Percentiles rank a stretch among this genome's conserved stretches.
Conservation (phyloP, 371 early-diverging fungal species). For the Saksenaea vasiformis region DNA sequence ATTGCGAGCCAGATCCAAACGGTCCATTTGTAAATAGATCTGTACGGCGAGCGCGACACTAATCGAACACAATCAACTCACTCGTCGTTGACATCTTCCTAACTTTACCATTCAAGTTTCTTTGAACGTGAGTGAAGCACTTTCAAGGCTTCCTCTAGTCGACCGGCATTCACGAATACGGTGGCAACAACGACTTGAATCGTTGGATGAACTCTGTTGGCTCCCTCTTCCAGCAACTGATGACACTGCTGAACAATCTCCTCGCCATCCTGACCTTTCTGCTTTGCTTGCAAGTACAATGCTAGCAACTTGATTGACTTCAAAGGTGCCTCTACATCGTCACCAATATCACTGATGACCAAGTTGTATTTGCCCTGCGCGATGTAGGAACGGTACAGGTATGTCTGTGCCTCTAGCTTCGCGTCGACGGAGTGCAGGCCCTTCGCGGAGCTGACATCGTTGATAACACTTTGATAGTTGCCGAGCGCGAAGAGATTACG, state of each 20-base stretch:
- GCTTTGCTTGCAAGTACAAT: constrained; percentile 43
- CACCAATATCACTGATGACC: constrained; percentile 57
- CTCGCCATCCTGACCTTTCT: constrained; percentile 28
- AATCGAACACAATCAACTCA: not conserved
- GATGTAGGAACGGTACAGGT: constrained; percentile 67
- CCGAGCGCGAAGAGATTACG: constrained; percentile 73
- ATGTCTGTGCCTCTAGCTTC: constrained; percentile 56
- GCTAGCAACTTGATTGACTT: constrained; percentile 64
- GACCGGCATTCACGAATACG: constrained; percentile 44
- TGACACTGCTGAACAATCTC: constrained; percentile 37
- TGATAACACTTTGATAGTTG: constrained; percentile 69
- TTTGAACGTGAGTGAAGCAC: constrained; percentile 68
- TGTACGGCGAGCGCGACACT: constrained; percentile 81
- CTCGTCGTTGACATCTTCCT: not conserved
- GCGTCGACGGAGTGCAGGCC: constrained; percentile 46
- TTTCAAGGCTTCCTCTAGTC: constrained; percentile 59
- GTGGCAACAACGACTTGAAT: constrained; percentile 52
- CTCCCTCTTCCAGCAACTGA: constrained; percentile 47
- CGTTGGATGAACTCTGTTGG: constrained; percentile 43
- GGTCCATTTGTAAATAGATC: constrained; percentile 78
- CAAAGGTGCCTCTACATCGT: constrained; percentile 47
- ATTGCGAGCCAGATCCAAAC: constrained; percentile 87
- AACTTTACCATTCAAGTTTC: constrained; percentile 77
- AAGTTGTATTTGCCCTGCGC: constrained; percentile 67
- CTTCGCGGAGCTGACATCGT: constrained; percentile 59